Evolutionary conservation across 2,329 filamentous ascomycete species (phyloP).

Genomic region (Verticillium albo-atrum): DNA sequence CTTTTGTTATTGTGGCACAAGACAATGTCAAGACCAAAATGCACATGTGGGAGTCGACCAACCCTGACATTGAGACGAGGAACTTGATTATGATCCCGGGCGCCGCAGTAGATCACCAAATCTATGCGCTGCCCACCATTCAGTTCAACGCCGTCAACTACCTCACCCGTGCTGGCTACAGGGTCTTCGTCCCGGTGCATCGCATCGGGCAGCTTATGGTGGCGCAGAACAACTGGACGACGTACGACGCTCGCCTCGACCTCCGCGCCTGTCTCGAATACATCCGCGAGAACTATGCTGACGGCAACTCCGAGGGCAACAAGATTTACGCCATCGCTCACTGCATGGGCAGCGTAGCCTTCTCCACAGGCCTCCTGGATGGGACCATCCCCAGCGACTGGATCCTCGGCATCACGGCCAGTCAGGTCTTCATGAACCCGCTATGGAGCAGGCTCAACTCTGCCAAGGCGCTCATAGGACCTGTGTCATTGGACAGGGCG

Average conservation of each 20-base stretch:
- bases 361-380: slow-evolving; percentile 54
- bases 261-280: slow-evolving; percentile 49
- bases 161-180: slow-evolving; percentile 56
- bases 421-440: slow-evolving; percentile 61
- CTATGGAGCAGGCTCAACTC: slow-evolving; percentile 52
- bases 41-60: slow-evolving; percentile 52
- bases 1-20: slow-evolving; percentile 40
- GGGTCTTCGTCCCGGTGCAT: slow-evolving; percentile 53
- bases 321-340: slow-evolving; percentile 56
- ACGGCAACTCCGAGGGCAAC: slow-evolving; percentile 17
- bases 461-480: slow-evolving; percentile 46
- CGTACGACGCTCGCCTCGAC: slow-evolving; percentile 56
- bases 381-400: slow-evolving; percentile 53
- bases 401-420: slow-evolving; percentile 54
- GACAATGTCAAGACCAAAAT: slow-evolving; percentile 50
- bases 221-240: slow-evolving; percentile 50
- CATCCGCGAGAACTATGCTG: slow-evolving; percentile 37
- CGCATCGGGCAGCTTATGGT: slow-evolving; percentile 51
- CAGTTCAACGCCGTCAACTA: slow-evolving; percentile 60
- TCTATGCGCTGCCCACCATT: slow-evolving; percentile 59
- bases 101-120: slow-evolving; percentile 58
- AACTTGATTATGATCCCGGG: slow-evolving; percentile 60
- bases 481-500: slow-evolving; percentile 42
- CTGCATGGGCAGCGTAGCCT: slow-evolving; percentile 60
- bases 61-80: slow-evolving; percentile 29